Base-by-base conservation (phyloP, 805 yeast species). In the Hanseniaspora taiwanica region DNA sequence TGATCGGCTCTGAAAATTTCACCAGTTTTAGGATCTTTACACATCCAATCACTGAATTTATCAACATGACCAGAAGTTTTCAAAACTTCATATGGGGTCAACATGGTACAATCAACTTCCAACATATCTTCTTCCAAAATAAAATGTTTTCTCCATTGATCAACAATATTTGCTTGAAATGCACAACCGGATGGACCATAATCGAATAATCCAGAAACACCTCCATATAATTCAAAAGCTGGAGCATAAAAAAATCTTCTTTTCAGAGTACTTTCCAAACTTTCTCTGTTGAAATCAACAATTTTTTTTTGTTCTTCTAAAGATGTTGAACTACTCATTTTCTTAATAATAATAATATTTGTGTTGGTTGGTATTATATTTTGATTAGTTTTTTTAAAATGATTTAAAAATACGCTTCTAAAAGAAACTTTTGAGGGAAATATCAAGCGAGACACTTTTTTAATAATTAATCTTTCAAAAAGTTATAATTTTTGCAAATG, bases 151-250 rank as follows among this genome's bases (percentile, higher is more conserved):
- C 97, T 81, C 98, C 98, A 91, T 38, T 75, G 72, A 57, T 93
- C 99, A 46, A 91, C 69, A 46, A 91, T 72, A 62, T 91, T 89
- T 54, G 96, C 94, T 69, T 89, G 97, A 65, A 91, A 75, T 10
- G 97, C 93, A 69, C 97, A 89, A 47, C 98, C 98, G 60, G 98
- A 96, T 47, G 99, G 99, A 67, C 99, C 99, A 59, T 87, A 91
- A 62, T 91, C 99, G 62, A 84, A 91, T 44, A 91, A 71, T 49
- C 99, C 99, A 37, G 96, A 83, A 36, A 91, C 97, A 62, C 98
- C 98, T 51, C 98, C 98, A 62, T 91, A 91, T 48, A 89, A 76
- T 60, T 91, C 98, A 55, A 91, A 91, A 27, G 97, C 79, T 48
- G 99, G 99, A 14, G 97, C 96, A 60, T 75, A 93, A 66, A 91